A percentile compares a stretch with the other conserved stretches of the same genome.
Evolutionary conservation across 2,329 filamentous ascomycete species (phyloP).

Genomic region (Claviceps humidiphila): DNA sequence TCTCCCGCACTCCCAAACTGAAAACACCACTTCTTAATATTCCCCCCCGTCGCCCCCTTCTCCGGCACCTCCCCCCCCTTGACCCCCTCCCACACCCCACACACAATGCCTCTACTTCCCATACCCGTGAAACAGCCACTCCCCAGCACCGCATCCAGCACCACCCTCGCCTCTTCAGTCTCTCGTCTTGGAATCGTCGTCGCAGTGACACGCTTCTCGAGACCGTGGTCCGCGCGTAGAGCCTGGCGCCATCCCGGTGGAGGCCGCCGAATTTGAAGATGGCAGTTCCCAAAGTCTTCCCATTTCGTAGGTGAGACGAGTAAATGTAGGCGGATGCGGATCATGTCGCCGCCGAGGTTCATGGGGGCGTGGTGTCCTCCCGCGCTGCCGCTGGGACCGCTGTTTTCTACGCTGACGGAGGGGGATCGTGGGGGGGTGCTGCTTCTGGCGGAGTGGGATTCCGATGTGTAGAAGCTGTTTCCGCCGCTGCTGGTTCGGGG

Average conservation of each 20-base stretch:
- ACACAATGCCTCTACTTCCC: constrained; percentile 73
- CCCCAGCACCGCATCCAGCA: constrained; percentile 74
- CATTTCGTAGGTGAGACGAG: constrained; percentile 68
- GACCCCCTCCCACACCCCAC: constrained; percentile 74
- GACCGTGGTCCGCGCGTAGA: constrained; percentile 45
- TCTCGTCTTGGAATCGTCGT: constrained; percentile 53
- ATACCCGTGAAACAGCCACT: constrained; percentile 76
- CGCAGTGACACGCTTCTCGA: constrained; percentile 79
- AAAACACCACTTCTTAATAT: constrained; percentile 51
- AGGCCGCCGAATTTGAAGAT: constrained; percentile 70
- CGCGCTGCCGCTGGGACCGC: constrained; percentile 17
- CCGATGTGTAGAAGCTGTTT: constrained; percentile 49
- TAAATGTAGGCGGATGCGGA: constrained; percentile 76
- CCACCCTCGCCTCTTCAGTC: constrained; percentile 41
- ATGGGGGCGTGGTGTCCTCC: constrained; percentile 30
- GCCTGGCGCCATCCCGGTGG: constrained; percentile 46
- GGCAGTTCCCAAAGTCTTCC: constrained; percentile 80
- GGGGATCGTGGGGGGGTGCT: constrained; percentile 40
- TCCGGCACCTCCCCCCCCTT: constrained; percentile 46
- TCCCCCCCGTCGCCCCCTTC: constrained; percentile 37
- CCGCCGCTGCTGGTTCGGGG: constrained; percentile 39
- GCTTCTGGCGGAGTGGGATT: constrained; percentile 35
- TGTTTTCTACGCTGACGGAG: constrained; percentile 41
- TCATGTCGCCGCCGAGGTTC: constrained; percentile 53
- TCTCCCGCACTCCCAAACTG: constrained; percentile 41